These are phyloP conservation scores for Nepenthes mirabilis DNA, from an alignment of 148 eudicot species.

Conservation along the genomic window DNA sequence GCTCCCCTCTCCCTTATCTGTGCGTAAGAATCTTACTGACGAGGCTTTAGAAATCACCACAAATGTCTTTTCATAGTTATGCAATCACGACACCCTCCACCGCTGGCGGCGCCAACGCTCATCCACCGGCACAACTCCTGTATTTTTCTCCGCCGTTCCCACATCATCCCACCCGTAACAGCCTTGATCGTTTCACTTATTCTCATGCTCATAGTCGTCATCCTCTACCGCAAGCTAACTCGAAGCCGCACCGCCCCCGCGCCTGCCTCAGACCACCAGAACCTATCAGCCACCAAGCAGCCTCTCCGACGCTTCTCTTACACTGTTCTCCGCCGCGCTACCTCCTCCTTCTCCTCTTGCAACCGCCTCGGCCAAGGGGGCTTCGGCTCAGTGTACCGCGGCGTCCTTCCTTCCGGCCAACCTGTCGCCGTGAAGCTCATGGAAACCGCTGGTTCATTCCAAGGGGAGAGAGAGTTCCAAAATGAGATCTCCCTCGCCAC, in stretches of 20 bases:
- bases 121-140: conserved; percentile 7
- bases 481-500: conserved; percentile 58
- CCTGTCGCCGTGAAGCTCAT: conserved; percentile 65
- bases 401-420: conserved; percentile 39
- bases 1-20: not conserved
- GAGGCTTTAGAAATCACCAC: not conserved
- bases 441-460: conserved; percentile 60
- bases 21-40: not conserved
- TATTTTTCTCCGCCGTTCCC: conserved; percentile 1
- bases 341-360: conserved; percentile 38
- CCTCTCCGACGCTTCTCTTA: conserved; percentile 49
- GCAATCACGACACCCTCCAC: conserved; percentile 29
- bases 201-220: conserved; percentile 28
- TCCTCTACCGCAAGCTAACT: conserved; percentile 48
- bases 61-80: conserved; percentile 8
- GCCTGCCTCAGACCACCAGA: conserved; percentile 9
- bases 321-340: conserved; percentile 55
- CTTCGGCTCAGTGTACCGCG: conserved; percentile 80
- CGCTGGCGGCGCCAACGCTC: conserved; percentile 19
- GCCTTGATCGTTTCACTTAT: conserved; percentile 22
- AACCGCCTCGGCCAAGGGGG: conserved; percentile 88
- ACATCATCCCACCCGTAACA: conserved; percentile 23
- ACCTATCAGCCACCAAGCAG: conserved; percentile 9
- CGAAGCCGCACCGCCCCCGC: conserved; percentile 54
- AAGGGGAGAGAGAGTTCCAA: conserved; percentile 87